Base-by-base conservation (phyloP, 2,329 filamentous ascomycete species). In the Magnaporthiopsis incrustans region DNA sequence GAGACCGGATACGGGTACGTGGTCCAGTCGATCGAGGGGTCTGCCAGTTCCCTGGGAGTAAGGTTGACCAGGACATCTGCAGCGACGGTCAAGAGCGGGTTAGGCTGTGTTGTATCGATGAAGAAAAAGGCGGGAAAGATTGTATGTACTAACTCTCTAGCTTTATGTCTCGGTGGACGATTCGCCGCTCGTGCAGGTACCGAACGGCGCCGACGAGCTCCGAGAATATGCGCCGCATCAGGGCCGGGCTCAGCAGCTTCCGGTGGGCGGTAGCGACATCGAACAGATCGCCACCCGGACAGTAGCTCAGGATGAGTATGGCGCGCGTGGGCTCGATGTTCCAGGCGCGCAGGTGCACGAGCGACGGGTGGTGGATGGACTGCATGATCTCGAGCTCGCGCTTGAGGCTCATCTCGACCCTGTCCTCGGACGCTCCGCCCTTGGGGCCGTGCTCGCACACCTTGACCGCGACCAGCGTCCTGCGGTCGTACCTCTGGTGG, bases 101-200 rank as follows among this genome's bases (percentile, higher is more conserved):
- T 59, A 70, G 65, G 64, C 26, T 50, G 11, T n/a, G 57, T 7
- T 33, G 33, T 35, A 10, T 35, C 33, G 27, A 30, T 30, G 27
- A 30, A 30, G 27, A 30, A n/a, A 18, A 8, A 59, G 69, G 66
- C 62, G 50, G 66, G 68, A 67, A 67, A 68, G 66, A 56, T 57
- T 26, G 62, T 27, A 30, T 30, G 35, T 12, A 81, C 88, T 77
- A 83, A 95, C 91, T 85, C 81, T 99, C 95, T 65, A 99, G 87
- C 78, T 99, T 99, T 76, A 99, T 96, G 75, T 99, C 95, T 66
- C 95, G 87, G 74, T 99, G 95, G 63, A 98, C 94, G 73, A 99
- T 97, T 69, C 86, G 88, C 70, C 90, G 82, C 63, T 85, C 81
- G 75, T 99, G 95, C 61, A 99, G 80, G 77, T 98, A 97, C 65